Percentiles rank a stretch among this genome's conserved stretches.
Conservation (phyloP, 2,329 filamentous ascomycete species). For the Colletotrichum musicola region DNA sequence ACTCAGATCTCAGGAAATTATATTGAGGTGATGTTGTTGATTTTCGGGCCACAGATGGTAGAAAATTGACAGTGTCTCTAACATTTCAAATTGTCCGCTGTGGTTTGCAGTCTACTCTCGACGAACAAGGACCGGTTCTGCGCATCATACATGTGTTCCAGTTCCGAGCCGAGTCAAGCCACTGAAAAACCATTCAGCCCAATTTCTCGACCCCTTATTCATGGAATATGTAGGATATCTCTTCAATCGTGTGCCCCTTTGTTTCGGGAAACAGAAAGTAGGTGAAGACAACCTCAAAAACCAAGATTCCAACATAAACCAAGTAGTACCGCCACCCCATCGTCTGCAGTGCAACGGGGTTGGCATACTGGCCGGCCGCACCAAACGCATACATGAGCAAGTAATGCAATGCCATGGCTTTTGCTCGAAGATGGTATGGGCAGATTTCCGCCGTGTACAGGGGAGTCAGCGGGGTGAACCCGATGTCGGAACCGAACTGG, state of each 20-base stretch:
- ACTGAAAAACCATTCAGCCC: too few relatives aligned
- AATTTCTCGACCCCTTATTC: conserved; percentile 38
- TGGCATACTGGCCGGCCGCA: conserved; percentile 54
- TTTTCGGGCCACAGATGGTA: too few relatives aligned
- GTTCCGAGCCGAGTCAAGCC: too few relatives aligned
- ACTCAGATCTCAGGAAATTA: too few relatives aligned
- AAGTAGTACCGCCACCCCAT: conserved; percentile 69
- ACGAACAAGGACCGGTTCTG: too few relatives aligned
- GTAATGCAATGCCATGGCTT: conserved; percentile 56
- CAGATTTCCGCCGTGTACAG: conserved; percentile 67
- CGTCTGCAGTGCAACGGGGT: conserved; percentile 63
- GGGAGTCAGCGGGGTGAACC: conserved; percentile 63
- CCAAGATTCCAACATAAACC: conserved; percentile 63
- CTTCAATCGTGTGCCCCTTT: conserved; percentile 62
- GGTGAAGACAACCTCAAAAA: conserved; percentile 60
- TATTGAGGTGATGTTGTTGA: too few relatives aligned
- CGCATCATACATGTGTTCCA: too few relatives aligned
- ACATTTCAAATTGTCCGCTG: too few relatives aligned
- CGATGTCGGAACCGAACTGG: conserved; percentile 63
- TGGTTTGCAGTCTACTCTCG: too few relatives aligned
- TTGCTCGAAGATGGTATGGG: conserved; percentile 64
- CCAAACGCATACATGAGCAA: conserved; percentile 44
- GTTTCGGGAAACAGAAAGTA: conserved; percentile 62
- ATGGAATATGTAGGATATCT: conserved; percentile 69
- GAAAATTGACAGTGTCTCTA: too few relatives aligned